Evolutionary conservation across 2,329 filamentous ascomycete genomes (phyloP).

Genomic region (Elsinoe ampelina): DNA sequence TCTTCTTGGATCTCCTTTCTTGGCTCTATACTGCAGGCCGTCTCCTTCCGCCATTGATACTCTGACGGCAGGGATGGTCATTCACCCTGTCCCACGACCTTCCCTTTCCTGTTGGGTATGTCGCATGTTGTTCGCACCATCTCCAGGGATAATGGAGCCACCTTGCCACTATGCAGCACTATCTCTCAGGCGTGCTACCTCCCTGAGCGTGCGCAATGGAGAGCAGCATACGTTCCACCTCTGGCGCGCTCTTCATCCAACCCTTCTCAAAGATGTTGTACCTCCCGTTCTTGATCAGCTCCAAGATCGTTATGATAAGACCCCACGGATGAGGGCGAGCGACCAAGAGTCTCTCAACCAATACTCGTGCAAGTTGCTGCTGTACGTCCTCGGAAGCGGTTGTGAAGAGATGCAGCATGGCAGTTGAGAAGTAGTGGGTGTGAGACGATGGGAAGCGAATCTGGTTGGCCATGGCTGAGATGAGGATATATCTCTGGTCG

Average conservation of each 20-base stretch:
- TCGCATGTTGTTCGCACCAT: too few species aligned
- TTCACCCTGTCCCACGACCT: background rate
- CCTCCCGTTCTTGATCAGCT: conserved; percentile 82
- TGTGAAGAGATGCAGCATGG: conserved; percentile 73
- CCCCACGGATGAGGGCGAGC: conserved; percentile 96
- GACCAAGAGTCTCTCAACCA: conserved; percentile 79
- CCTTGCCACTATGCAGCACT: background rate
- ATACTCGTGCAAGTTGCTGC: conserved; percentile 79
- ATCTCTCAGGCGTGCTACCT: conserved; percentile 6
- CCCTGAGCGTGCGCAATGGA: conserved; percentile 19
- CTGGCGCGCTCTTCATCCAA: conserved; percentile 81
- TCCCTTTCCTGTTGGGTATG: too few species aligned
- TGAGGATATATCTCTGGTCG: conserved; percentile 74
- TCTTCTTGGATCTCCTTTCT: background rate
- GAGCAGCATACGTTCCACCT: conserved; percentile 48
- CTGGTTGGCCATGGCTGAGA: conserved; percentile 82
- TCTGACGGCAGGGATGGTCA: background rate
- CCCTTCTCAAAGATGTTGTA: conserved; percentile 89
- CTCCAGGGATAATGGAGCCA: background rate
- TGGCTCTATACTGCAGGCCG: background rate
- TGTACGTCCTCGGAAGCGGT: conserved; percentile 61
- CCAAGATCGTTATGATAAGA: conserved; percentile 74
- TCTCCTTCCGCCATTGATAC: background rate
- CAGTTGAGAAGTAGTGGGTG: conserved; percentile 86
- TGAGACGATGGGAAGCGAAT: conserved; percentile 81